Evolutionary conservation across 129 eudicot species (phyloP).

Genomic region (Escallonia rubra): DNA sequence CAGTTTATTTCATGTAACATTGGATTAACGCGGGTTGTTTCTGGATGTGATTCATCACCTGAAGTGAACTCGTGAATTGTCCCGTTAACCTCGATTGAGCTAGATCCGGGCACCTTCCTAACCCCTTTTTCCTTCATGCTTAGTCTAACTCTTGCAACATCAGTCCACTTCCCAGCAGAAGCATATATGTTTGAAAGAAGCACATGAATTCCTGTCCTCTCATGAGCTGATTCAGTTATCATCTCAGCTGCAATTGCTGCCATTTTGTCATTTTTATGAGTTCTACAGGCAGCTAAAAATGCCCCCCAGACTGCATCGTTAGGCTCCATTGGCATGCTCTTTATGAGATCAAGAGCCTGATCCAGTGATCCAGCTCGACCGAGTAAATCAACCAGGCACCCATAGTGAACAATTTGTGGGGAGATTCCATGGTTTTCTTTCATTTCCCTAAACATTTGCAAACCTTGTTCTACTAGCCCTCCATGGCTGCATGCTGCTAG

Average conservation of each 20-base stretch:
- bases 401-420: constrained; percentile 43
- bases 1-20: constrained; percentile 37
- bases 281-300: constrained; percentile 47
- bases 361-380: constrained; percentile 52
- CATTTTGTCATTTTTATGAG: constrained; percentile 39
- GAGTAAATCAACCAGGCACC: constrained; percentile 52
- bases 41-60: constrained; percentile 34
- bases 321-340: constrained; percentile 49
- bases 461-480: constrained; percentile 57
- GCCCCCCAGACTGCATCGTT: constrained; percentile 54
- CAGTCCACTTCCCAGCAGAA: constrained; percentile 40
- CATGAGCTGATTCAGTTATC: constrained; percentile 7
- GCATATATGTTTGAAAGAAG: constrained; percentile 60
- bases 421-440: constrained; percentile 27
- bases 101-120: constrained; percentile 44
- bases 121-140: constrained; percentile 43
- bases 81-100: constrained; percentile 51
- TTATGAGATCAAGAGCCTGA: constrained; percentile 43
- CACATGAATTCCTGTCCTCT: constrained; percentile 36
- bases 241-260: constrained; percentile 28
- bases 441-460: constrained; percentile 35
- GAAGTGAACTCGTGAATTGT: constrained; percentile 48
- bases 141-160: constrained; percentile 44
- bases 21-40: constrained; percentile 12
- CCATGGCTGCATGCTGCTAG: constrained; percentile 53